Evolutionary conservation across 129 eudicot species (phyloP).

Genomic region (Artemisia argyi): DNA sequence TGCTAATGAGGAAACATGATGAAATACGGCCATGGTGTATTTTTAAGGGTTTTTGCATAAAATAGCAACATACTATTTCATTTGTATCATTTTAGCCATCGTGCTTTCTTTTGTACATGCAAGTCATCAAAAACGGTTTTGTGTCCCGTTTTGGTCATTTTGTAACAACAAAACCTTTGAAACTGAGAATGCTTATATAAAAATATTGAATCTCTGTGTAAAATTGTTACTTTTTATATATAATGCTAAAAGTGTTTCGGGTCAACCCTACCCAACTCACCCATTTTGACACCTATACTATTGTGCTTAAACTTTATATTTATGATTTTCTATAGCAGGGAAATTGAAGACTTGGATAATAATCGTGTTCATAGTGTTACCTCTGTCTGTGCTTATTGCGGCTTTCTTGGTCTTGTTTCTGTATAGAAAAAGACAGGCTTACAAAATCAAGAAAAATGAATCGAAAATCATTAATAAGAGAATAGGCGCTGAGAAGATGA

Average conservation of each 20-base stretch:
- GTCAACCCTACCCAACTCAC: not conserved
- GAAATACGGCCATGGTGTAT: not conserved
- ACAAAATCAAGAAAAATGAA: slow-evolving; percentile 7
- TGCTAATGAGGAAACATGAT: not conserved
- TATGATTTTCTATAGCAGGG: slow-evolving; percentile 15
- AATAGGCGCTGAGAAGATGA: slow-evolving; percentile 21
- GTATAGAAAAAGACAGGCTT: slow-evolving; percentile 28
- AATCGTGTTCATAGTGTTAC: slow-evolving; percentile 19
- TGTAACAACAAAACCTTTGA: too few relatives aligned
- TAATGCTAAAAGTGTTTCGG: too few relatives aligned
- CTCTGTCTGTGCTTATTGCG: slow-evolving; percentile 18
- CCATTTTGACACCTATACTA: not conserved
- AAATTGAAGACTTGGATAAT: slow-evolving; percentile 31
- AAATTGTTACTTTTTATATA: too few relatives aligned
- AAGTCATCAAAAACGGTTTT: too few relatives aligned
- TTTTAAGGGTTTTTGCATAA: not conserved
- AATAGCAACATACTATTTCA: not conserved
- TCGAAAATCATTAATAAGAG: slow-evolving; percentile 7
- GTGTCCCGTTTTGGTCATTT: too few relatives aligned
- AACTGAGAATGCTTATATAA: too few relatives aligned
- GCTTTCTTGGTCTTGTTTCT: slow-evolving; percentile 23
- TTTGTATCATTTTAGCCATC: not conserved
- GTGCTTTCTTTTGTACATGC: too few relatives aligned
- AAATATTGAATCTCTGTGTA: too few relatives aligned
- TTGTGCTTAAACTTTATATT: slow-evolving; percentile 11